These are phyloP conservation scores for Hypoxylon sp. DNA, from an alignment of 2,329 filamentous ascomycete species.

Conservation along the genomic window DNA sequence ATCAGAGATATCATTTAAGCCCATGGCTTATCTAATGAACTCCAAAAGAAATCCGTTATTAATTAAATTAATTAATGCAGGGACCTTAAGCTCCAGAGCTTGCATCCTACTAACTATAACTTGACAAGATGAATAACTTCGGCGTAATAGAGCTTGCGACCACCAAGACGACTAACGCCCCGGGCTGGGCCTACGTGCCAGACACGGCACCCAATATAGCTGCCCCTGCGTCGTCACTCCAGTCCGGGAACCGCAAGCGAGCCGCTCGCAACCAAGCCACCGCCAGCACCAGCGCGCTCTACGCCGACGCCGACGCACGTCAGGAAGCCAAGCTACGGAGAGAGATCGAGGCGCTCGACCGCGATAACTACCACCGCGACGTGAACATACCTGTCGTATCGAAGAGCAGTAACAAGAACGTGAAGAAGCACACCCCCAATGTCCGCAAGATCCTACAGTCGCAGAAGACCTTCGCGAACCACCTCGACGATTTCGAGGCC, in stretches of 20 bases:
- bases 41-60: constrained; percentile 21
- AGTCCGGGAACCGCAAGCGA: constrained; percentile 76
- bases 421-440: constrained; percentile 74
- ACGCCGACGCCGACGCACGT: constrained; percentile 81
- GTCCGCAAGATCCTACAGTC: constrained; percentile 84
- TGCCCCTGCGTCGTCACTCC: constrained; percentile 45
- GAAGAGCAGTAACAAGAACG: constrained; percentile 53
- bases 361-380: constrained; percentile 81
- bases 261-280: constrained; percentile 70
- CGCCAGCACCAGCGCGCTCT: constrained; percentile 56
- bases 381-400: constrained; percentile 76
- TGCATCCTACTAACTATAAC: constrained; percentile 12
- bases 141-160: constrained; percentile 88
- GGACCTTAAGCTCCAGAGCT: constrained; percentile 1
- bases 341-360: constrained; percentile 85
- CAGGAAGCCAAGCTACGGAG: constrained; percentile 86
- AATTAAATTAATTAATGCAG: constrained; percentile 15
- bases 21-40: constrained; percentile 7
- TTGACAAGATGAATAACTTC: constrained; percentile 71
- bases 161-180: constrained; percentile 77
- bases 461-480: constrained; percentile 87
- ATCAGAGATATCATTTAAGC: too few species aligned
- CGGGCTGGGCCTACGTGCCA: constrained; percentile 93
- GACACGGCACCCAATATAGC: constrained; percentile 72
- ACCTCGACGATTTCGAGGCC: constrained; percentile 84